Percentiles rank a stretch among this genome's conserved stretches.
These are phyloP conservation scores for Nicotiana attenuata DNA, from an alignment of 257 asterid genomes.

Conservation along the genomic window DNA sequence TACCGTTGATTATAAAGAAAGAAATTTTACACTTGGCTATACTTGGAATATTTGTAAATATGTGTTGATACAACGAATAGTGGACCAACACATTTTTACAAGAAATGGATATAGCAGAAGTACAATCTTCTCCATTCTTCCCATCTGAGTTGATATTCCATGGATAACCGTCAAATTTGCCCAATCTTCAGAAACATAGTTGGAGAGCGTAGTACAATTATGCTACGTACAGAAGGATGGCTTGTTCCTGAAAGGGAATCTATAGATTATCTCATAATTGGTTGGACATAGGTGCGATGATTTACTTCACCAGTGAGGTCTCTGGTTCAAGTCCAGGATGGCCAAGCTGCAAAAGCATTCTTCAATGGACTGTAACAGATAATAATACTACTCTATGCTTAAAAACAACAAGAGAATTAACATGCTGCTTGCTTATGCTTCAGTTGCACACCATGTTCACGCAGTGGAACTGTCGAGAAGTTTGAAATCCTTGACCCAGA, in stretches of 20 bases:
- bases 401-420: not conserved
- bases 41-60: not conserved
- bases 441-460: not conserved
- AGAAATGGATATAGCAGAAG: not conserved
- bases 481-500: constrained; percentile 11
- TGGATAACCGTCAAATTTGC: not conserved
- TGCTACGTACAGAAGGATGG: not conserved
- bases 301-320: not conserved
- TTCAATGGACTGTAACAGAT: not conserved
- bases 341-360: not conserved
- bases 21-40: not conserved
- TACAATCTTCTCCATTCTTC: not conserved
- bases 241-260: not conserved
- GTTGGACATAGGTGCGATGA: not conserved
- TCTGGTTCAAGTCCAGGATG: not conserved
- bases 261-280: not conserved
- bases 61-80: not conserved
- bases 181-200: not conserved
- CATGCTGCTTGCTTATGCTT: not conserved
- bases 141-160: not conserved
- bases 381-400: not conserved
- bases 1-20: not conserved
- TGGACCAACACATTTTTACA: not conserved
- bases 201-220: not conserved
- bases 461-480: not conserved